phyloP scores from a whole-genome alignment of 2,329 filamentous ascomycete genomes.

The Phoma herbarum region DNA sequence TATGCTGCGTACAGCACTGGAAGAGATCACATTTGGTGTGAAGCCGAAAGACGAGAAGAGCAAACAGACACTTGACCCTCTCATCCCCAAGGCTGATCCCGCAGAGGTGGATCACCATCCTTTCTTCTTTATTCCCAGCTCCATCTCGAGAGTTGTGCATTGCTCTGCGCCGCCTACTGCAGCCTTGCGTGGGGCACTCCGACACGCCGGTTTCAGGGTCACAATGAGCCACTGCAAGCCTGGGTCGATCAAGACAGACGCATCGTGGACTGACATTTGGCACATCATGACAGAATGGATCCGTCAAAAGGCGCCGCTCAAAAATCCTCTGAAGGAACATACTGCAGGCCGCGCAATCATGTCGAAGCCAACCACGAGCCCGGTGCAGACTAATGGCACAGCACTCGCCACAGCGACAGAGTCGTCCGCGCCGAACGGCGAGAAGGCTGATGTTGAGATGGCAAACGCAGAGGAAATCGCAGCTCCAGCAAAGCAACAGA shows the following conservation, averaged over 20 bases:
- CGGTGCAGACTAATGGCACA: constrained; percentile 13
- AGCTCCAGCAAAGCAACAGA: neutral
- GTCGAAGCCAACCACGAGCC: constrained; percentile 38
- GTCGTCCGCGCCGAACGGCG: constrained; percentile 12
- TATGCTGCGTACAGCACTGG: constrained; percentile 87
- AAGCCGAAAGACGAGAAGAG: constrained; percentile 31
- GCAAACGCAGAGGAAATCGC: constrained; percentile 1
- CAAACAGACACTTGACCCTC: constrained; percentile 46
- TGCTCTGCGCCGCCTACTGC: constrained; percentile 82
- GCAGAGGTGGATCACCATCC: constrained; percentile 72
- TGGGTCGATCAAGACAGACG: constrained; percentile 92
- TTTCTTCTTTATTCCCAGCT: constrained; percentile 84
- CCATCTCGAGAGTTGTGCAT: constrained; percentile 78
- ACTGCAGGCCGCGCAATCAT: constrained; percentile 78
- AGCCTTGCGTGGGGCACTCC: constrained; percentile 80
- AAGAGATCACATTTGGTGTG: constrained; percentile 65
- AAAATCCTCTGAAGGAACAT: constrained; percentile 73
- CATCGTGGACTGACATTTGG: constrained; percentile 90
- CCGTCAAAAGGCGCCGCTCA: constrained; percentile 80
- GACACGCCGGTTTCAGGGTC: constrained; percentile 80
- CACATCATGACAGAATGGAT: constrained; percentile 93
- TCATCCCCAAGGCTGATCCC: constrained; percentile 49
- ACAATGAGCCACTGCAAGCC: constrained; percentile 89
- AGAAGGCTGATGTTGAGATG: constrained; percentile 13
- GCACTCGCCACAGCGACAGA: constrained; percentile 6